These are phyloP conservation scores for Stentor coeruleus DNA, from an alignment of 73 alveolate species.

Conservation along the genomic window DNA sequence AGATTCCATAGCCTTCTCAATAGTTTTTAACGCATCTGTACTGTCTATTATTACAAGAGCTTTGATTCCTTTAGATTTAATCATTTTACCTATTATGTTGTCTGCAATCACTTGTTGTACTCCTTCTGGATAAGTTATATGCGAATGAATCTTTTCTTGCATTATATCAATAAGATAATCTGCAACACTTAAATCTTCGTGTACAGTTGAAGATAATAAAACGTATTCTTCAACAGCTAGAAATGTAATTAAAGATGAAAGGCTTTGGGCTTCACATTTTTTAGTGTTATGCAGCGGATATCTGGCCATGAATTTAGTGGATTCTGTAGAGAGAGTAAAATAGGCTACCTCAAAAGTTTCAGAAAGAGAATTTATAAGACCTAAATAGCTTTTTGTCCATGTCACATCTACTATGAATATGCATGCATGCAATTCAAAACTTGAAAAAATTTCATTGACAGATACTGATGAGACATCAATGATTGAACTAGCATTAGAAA, in stretches of 20 bases:
- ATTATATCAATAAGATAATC: background rate
- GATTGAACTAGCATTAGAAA: too few relatives aligned
- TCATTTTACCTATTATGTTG: too few relatives aligned
- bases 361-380: background rate
- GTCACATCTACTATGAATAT: too few relatives aligned
- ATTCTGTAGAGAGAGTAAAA: background rate
- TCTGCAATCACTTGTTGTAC: background rate
- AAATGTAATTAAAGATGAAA: background rate
- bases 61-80: background rate
- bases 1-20: background rate
- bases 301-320: background rate
- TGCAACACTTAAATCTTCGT: background rate
- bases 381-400: too few relatives aligned
- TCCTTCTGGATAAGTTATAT: background rate
- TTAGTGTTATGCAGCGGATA: background rate
- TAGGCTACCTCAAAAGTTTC: background rate
- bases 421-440: too few relatives aligned
- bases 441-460: too few relatives aligned
- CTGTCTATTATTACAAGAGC: background rate
- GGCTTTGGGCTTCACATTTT: background rate
- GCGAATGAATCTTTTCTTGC: background rate
- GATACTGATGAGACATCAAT: too few relatives aligned
- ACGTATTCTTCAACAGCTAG: background rate
- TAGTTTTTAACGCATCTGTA: background rate
- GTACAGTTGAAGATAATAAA: background rate